Evolutionary conservation across 2,329 filamentous ascomycete species (phyloP).

Genomic region (Aquanectria penicillioides): DNA sequence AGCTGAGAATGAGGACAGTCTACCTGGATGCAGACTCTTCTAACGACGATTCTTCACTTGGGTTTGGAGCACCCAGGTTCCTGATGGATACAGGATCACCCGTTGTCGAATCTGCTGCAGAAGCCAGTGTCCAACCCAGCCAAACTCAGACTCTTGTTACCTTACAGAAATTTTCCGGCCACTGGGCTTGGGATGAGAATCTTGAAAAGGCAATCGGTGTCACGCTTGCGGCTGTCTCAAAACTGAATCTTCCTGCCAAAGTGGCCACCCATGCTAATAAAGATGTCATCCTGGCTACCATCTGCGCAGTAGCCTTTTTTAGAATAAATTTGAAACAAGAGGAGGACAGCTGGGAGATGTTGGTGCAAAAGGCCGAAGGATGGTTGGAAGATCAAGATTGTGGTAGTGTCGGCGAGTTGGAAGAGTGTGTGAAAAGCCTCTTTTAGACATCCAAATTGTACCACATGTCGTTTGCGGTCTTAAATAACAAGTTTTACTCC

Average conservation of each 20-base stretch:
- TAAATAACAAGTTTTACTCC: too few relatives aligned
- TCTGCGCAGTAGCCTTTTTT: slow-evolving; percentile 49
- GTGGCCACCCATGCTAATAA: neutral
- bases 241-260: slow-evolving; percentile 6
- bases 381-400: slow-evolving; percentile 53
- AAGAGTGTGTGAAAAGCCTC: neutral
- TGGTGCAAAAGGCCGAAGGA: slow-evolving; percentile 66
- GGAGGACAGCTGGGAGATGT: slow-evolving; percentile 70
- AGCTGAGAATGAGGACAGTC: too few relatives aligned
- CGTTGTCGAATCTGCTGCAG: neutral
- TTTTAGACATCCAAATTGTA: too few relatives aligned
- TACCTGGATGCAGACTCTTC: too few relatives aligned
- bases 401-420: neutral
- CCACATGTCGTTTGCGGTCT: too few relatives aligned
- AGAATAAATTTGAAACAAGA: slow-evolving; percentile 54
- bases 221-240: neutral
- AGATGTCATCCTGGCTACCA: slow-evolving; percentile 38
- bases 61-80: too few relatives aligned
- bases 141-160: slow-evolving; percentile 52
- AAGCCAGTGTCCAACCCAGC: too few relatives aligned
- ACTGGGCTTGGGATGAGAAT: slow-evolving; percentile 41
- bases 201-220: slow-evolving; percentile 43
- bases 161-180: slow-evolving; percentile 56
- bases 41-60: too few relatives aligned
- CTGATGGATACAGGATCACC: neutral